phyloP scores from a whole-genome alignment of 495 filamentous ascomycete species.

The Hypoxylon cercidicola region DNA sequence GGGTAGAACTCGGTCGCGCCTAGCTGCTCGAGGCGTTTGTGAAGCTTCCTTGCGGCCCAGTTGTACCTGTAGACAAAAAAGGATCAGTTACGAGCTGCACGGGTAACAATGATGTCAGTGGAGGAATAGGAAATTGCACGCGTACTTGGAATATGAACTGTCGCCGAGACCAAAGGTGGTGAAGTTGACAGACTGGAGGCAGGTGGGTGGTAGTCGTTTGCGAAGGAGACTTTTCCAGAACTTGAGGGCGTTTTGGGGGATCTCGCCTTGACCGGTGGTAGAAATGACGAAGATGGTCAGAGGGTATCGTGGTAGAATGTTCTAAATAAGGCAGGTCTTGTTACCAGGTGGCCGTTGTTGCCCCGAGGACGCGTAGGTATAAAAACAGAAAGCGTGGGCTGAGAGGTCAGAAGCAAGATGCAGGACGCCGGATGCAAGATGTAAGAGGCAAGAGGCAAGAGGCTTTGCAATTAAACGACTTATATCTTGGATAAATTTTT shows the following conservation, averaged over 20 bases:
- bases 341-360: conserved; percentile 27
- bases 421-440: conserved; percentile 9
- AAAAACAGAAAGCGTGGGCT: not conserved
- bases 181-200: conserved; percentile 73
- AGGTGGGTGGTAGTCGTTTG: conserved; percentile 77
- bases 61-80: conserved; percentile 73
- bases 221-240: conserved; percentile 90
- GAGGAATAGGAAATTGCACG: conserved; percentile 3
- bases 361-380: not conserved
- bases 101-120: conserved; percentile 14
- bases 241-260: conserved; percentile 78
- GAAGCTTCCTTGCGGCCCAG: conserved; percentile 88
- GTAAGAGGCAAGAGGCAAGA: too few relatives aligned
- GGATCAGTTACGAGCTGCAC: conserved; percentile 7
- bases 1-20: conserved; percentile 81
- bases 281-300: conserved; percentile 83
- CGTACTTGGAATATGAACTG: conserved; percentile 89
- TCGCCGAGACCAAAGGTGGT: conserved; percentile 92
- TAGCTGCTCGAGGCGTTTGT: conserved; percentile 85
- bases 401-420: not conserved
- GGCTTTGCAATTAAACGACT: conserved; percentile 2
- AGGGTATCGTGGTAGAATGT: conserved; percentile 59
- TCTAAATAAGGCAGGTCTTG: conserved; percentile 47
- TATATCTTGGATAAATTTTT: conserved; percentile 19
- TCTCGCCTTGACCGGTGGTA: conserved; percentile 93